Base-by-base conservation (phyloP, 805 yeast species). In the Yarrowia sp. region DNA sequence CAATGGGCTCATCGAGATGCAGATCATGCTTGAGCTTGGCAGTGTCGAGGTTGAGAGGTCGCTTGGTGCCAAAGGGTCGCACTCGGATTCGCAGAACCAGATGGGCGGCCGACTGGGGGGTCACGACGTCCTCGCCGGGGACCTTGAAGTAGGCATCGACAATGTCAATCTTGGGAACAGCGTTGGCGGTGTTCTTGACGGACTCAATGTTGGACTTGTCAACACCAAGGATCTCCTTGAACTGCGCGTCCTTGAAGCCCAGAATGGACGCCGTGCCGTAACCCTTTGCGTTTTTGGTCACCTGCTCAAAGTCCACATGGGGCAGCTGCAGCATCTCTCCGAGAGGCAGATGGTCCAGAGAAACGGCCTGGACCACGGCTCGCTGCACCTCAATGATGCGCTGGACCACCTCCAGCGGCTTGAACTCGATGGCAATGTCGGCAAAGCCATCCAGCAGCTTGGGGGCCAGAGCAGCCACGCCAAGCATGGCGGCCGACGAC, bases 311-410 rank as follows among this genome's bases (percentile, higher is more conserved):
- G 66, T 85, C 80, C 43, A 89, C 90, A 66, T 84, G 84, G 36
- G 97, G 97, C 68, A 93, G 81, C 78, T 95, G 98, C 67, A 89
- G 79, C 63, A 89, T 78, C 74, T 89, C 91, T 65, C 86, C 86
- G 69, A 83, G 80, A 66, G 77, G 77, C 64, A 73, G 67, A 13
- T 79, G 79, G 70, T 80, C 70, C 65, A 84, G 77, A 70, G 78
- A 81, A 0, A 90, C 86, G 3, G 96, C 98, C 76, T 90, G 97
- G 36, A 86, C 78, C 41, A 93, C 75, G 57, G 86, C 82, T 73
- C 89, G 87, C 71, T 87, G 84, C 60, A 93, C 80, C 64, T 87
- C 91, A 53, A 85, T 75, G 13, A 90, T 82, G 41, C 82, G 79
- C 41, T 80, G 69, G 38, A 90, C 80, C 64, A 90, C 79, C 18